These are phyloP conservation scores for Hypoxylon sp. DNA, from an alignment of 2,329 filamentous ascomycete species.

Conservation along the genomic window DNA sequence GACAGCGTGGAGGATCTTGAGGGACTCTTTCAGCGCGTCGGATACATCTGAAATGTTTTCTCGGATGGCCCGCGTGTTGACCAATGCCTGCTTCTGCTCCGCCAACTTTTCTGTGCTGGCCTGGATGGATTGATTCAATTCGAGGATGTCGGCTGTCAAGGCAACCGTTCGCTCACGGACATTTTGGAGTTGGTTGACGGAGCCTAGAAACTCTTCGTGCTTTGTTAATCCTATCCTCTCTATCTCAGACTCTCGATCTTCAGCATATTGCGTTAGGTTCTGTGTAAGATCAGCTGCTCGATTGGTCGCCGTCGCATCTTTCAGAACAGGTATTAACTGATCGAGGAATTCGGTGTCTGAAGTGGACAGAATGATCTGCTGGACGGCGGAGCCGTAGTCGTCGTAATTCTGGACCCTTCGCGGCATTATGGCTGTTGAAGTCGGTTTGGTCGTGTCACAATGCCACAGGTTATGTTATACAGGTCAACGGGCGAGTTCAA, in stretches of 20 bases:
- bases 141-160: constrained; percentile 90
- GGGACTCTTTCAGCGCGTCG: constrained; percentile 87
- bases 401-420: constrained; percentile 55
- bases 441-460: constrained; percentile 17
- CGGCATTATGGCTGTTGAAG: constrained; percentile 44
- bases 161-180: constrained; percentile 92
- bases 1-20: constrained; percentile 91
- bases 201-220: constrained; percentile 95
- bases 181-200: constrained; percentile 92
- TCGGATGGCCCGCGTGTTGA: constrained; percentile 90
- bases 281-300: constrained; percentile 81
- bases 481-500: constrained; percentile 1
- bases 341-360: constrained; percentile 96
- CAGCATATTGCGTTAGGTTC: constrained; percentile 84
- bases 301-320: constrained; percentile 85
- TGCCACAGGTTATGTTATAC: constrained; percentile 11
- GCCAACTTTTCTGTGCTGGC: constrained; percentile 94
- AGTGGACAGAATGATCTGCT: constrained; percentile 90
- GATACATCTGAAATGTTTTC: constrained; percentile 97
- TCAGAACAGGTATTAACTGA: constrained; percentile 93
- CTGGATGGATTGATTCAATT: constrained; percentile 95
- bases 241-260: constrained; percentile 90
- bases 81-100: constrained; percentile 92
- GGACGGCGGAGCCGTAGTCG: constrained; percentile 56
- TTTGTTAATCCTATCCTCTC: constrained; percentile 95